Base-by-base conservation (phyloP, 1,284 basidiomycete species). In the Trametes polyzona region DNA sequence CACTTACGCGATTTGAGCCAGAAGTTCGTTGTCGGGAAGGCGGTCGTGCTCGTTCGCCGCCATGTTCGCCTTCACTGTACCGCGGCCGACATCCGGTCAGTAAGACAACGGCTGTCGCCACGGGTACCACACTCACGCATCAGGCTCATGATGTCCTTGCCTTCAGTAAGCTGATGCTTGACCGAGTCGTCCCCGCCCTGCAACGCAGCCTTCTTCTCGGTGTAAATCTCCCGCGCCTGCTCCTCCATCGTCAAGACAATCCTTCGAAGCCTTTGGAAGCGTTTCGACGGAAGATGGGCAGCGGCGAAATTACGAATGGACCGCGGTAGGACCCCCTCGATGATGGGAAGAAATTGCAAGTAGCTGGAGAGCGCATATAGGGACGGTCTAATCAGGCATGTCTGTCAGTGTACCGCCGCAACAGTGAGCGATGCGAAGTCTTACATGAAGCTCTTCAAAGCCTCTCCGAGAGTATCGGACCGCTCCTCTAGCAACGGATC, bases 1-100 rank as follows among this genome's bases (percentile, higher is more conserved):
- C 7, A 56, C 61, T 36, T 43, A 63, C 61, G 61, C 55, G 50
- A 63, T 63, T 39, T 63, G 61, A 4, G 40, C 58, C 16, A 63
- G 51, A 3, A 59, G 52, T 36, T 62, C 55, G 3, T 62, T 48
- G 5, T 62, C 57, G 1, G 61, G n/a, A 1, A 63, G 47, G 12
- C 53, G 37, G 19, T 63, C 61, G 1, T 29, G 19, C 1, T 27
- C 46, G 7, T 49, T 47, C 4, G 61, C 55, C 1, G 49, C 33
- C 56, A 60, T 55, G 37, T 63, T 60, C 3, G 61, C 58, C 16
- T 47, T 42, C 10, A 63, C 61, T 63, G 21, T 1, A 29, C 11
- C 33, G 10, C 33, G 14, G 6, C 10, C 12, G 8, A 14, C 30
- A 5, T 41, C 19, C 11, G 16, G 2, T 16, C 1, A n/a, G 35